Evolutionary conservation across 2,329 filamentous ascomycete genomes (phyloP), one percentile per base, ranked within the genome.

Genomic region (Fusarium cicatricum): DNA sequence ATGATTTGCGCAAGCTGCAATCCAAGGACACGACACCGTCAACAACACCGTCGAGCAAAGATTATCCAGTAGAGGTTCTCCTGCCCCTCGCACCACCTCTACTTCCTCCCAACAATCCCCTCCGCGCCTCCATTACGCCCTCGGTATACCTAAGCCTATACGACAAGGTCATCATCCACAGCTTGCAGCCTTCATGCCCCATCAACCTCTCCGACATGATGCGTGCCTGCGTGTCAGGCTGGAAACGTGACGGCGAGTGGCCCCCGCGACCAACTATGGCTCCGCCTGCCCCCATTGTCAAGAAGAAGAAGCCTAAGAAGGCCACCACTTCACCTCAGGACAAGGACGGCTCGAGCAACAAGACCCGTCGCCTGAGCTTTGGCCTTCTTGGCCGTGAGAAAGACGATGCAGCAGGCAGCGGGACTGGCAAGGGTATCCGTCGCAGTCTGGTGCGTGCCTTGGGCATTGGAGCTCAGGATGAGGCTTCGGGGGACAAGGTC

Each of bases 161-260:
- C 78, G 89, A 90, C 71, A 97, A 97, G 75, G 89, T 97, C 44
- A 87, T 97, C 36, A 74, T 92, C 1, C 88, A 94, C 68, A 85
- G 82, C 32, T 84, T 95, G 61, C 91, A 92, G 3, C 94, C 94
- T 0, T 89, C 90, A 2, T 91, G 96, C 14, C 94, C 94, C 4
- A 90, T 97, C 69, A 97, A 97, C 66, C 83, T 98, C 1, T 78
- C 83, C 26, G 91, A 96, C 66, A 88, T 97, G 78, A 86, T 91
- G 17, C 84, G 86, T 10, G 86, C 91, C 11, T 90, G 94, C 62
- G 92, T 98, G 1, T 83, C 89, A 23, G 94, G 94, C 37, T 97
- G 94, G 94, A 96, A 96, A 74, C 84, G 91, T 34, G 91, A 95
- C 67, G 93, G 92, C 14, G 91, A 97, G 74, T 98, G 94, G 94